These are phyloP conservation scores for Aspergillus sp. DNA, from an alignment of 2,329 filamentous ascomycete genomes.

Conservation along the genomic window DNA sequence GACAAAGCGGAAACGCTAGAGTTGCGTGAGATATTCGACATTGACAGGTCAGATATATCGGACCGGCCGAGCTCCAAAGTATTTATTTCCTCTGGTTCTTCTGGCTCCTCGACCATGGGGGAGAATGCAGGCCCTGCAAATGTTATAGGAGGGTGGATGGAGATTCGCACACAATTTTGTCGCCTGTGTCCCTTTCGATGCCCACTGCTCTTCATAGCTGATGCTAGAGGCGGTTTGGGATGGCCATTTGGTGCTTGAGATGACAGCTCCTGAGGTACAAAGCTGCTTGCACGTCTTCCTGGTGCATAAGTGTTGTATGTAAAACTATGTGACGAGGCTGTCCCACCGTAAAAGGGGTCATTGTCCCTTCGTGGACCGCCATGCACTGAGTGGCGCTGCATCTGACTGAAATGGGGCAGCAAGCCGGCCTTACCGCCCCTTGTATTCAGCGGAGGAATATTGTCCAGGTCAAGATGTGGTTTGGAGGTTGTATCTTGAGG, in stretches of 20 bases:
- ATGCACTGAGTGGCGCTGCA: constrained; percentile 25
- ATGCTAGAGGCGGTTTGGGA: constrained; percentile 25
- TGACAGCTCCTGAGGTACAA: constrained; percentile 20
- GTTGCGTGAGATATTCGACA: constrained; percentile 15
- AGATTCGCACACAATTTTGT: constrained; percentile 46
- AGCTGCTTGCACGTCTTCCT: constrained; percentile 15
- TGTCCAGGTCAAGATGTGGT: constrained; percentile 17
- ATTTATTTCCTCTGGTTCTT: constrained; percentile 28
- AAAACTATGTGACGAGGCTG: constrained; percentile 17
- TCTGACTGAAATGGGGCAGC: constrained; percentile 25
- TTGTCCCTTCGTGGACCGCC: constrained; percentile 20
- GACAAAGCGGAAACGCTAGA: constrained; percentile 20
- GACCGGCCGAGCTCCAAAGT: constrained; percentile 23
- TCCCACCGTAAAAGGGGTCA: constrained; percentile 29
- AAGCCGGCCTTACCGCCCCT: constrained; percentile 12
- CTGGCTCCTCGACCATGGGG: constrained; percentile 36
- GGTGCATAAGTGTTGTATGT: constrained; percentile 21
- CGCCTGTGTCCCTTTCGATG: constrained; percentile 42
- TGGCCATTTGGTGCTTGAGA: constrained; percentile 24
- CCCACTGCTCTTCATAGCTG: constrained; percentile 34
- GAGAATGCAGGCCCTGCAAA: constrained; percentile 35
- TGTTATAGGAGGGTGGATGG: constrained; percentile 37
- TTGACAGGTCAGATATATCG: constrained; percentile 21
- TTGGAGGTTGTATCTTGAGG: constrained; percentile 19
- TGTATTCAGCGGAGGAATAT: constrained; percentile 14